Conservation (phyloP, 352 stramenopile genomes). For the Plasmopara muralis region DNA sequence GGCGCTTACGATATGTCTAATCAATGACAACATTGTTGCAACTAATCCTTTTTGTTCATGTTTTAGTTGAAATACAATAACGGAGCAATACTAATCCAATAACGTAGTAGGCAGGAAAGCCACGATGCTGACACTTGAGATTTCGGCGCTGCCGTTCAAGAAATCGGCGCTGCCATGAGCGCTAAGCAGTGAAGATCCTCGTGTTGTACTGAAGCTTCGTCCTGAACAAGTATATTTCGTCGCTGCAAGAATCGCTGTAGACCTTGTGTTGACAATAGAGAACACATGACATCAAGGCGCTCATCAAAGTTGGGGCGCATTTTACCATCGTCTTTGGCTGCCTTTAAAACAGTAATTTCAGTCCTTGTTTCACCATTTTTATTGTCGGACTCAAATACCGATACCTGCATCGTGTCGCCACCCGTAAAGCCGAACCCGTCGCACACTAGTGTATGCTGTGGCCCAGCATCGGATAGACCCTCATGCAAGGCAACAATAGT, state of each 20-base stretch:
- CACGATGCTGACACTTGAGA: constrained; percentile 2
- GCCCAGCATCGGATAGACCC: constrained; percentile 32
- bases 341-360: constrained; percentile 17
- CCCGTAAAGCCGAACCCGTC: constrained; percentile 29
- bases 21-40: too few species aligned
- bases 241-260: constrained; percentile 53
- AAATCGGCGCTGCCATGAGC: constrained; percentile 26
- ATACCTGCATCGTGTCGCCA: constrained; percentile 11
- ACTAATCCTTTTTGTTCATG: background rate
- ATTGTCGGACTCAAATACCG: constrained; percentile 11
- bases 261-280: constrained; percentile 58
- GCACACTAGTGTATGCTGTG: constrained; percentile 14
- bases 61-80: background rate
- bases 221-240: constrained; percentile 43
- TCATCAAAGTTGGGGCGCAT: constrained; percentile 19
- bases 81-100: background rate
- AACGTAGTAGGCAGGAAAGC: background rate
- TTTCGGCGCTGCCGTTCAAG: constrained; percentile 22
- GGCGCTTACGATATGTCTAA: constrained; percentile 9
- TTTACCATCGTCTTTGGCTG: constrained; percentile 10
- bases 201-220: constrained; percentile 29
- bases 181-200: constrained; percentile 56
- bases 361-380: constrained; percentile 11
- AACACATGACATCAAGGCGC: constrained; percentile 74
- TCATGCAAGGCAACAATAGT: constrained; percentile 63